Base-by-base conservation (phyloP, 2,329 filamentous ascomycete species). In the Penicillium hordei region DNA sequence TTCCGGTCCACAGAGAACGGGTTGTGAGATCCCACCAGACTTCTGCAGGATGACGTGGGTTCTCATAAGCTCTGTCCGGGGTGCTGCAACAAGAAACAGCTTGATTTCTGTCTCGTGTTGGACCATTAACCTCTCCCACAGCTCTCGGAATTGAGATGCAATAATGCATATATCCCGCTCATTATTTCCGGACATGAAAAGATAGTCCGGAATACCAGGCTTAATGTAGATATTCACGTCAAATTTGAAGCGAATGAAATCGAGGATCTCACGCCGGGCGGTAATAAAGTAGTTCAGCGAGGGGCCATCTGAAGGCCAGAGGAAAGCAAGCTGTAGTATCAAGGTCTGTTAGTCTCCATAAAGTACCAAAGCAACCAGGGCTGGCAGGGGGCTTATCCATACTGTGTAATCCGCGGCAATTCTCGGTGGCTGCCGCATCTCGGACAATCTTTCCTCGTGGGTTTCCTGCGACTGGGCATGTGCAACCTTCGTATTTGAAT, bases 231-330 rank as follows among this genome's bases (percentile, higher is more conserved):
- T 68, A 58, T 77, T 70, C 55, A 74, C 80, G 4, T 67, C 67
- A 48, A 69, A 73, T 25, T 71, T 71, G 34, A 70, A 69, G 5
- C 81, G 75, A 13, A 82, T 73, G 7, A 66, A 61, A 60, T 83
- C 80, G 4, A 83, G 70, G 5, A 70, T 71, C 62, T 82, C 78
- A 9, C 76, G 70, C 36, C 74, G 72, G 10, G 60, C 53, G 1
- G 79, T 80, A 13, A 82, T 68, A 12, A 74, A 66, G 12, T 77
- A 70, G 13, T 73, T 66, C 3, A 79, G 65, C 0, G 72, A 67
- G 36, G 76, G 74, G 6, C 81, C 78, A 33, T 76, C 68, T 1
- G 65, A 60, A 3, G 79, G 80, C 81, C 79, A 82, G 21, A 43
- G 15, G 13, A 63, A 63, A 5, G 55, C 38, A 13, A 58, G 21